Percentiles rank a stretch among this genome's conserved stretches.
Evolutionary conservation across 208 protist species (phyloP).

Genomic region (Borovskyia barvae): DNA sequence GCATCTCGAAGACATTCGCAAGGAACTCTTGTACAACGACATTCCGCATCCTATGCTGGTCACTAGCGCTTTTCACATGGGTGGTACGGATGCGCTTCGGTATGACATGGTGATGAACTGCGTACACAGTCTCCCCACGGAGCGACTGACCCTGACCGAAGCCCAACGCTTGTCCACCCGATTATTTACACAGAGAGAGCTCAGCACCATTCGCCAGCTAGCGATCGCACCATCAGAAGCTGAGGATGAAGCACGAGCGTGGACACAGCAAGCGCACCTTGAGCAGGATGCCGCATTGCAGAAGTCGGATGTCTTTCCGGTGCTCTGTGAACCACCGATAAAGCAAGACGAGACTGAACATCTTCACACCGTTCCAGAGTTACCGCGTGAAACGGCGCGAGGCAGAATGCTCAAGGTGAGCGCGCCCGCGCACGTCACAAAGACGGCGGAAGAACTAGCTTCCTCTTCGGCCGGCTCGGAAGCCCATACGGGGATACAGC

Average conservation of each 20-base stretch:
- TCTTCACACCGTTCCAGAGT: too few relatives aligned
- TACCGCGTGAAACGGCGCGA: too few relatives aligned
- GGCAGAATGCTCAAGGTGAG: too few relatives aligned
- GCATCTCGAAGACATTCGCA: slow-evolving; percentile 66
- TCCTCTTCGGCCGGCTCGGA: too few relatives aligned
- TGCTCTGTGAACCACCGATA: too few relatives aligned
- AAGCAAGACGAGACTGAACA: too few relatives aligned
- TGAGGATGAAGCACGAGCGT: slow-evolving; percentile 55
- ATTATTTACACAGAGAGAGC: slow-evolving; percentile 72
- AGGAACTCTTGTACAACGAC: slow-evolving; percentile 78
- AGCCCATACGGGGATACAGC: not conserved
- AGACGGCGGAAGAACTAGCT: too few relatives aligned
- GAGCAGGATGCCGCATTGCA: not conserved
- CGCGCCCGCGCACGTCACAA: too few relatives aligned
- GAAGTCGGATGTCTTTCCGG: not conserved
- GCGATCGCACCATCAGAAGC: slow-evolving; percentile 63
- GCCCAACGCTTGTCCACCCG: slow-evolving; percentile 71
- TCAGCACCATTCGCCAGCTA: slow-evolving; percentile 67
- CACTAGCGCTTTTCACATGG: slow-evolving; percentile 85
- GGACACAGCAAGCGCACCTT: slow-evolving; percentile 23
- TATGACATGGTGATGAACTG: slow-evolving; percentile 91
- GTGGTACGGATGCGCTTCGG: slow-evolving; percentile 82
- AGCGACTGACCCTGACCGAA: slow-evolving; percentile 80
- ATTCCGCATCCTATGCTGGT: slow-evolving; percentile 83
- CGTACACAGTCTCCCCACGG: slow-evolving; percentile 75